phyloP scores from a whole-genome alignment of 75 land plant genomes.

The Cupressus sempervirens region DNA sequence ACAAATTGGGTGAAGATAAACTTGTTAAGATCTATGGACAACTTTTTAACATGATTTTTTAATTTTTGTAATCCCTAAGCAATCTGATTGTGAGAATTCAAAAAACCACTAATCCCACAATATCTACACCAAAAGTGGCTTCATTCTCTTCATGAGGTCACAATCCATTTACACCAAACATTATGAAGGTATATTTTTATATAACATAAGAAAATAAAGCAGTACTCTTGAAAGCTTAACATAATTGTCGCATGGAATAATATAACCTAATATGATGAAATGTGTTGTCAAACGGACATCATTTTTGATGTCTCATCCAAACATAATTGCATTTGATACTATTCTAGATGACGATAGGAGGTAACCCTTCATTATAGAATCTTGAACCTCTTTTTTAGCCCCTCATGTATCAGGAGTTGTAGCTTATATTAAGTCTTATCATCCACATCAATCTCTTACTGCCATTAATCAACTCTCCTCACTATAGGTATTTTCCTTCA shows the following conservation, averaged over 20 bases:
- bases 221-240: too few species aligned
- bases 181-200: slow-evolving; percentile 62
- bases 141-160: slow-evolving; percentile 65
- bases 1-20: too few species aligned
- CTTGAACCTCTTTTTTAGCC: slow-evolving; percentile 54
- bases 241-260: too few species aligned
- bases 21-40: too few species aligned
- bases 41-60: too few species aligned
- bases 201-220: too few species aligned
- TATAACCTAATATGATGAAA: too few species aligned
- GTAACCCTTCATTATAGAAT: slow-evolving; percentile 25
- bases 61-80: too few species aligned
- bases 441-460: slow-evolving; percentile 36
- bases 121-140: slow-evolving; percentile 36
- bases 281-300: slow-evolving; percentile 45
- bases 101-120: slow-evolving; percentile 1
- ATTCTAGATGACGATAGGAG: too few species aligned
- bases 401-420: too few species aligned
- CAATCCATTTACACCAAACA: slow-evolving; percentile 14
- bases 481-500: slow-evolving; percentile 41
- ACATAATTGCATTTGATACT: too few species aligned
- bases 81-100: too few species aligned
- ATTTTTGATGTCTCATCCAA: slow-evolving; percentile 36
- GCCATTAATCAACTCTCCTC: slow-evolving; percentile 46
- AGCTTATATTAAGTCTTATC: slow-evolving; percentile 31